Conservation (phyloP, 1,284 basidiomycete genomes). For the Quambalaria eucalypti region DNA sequence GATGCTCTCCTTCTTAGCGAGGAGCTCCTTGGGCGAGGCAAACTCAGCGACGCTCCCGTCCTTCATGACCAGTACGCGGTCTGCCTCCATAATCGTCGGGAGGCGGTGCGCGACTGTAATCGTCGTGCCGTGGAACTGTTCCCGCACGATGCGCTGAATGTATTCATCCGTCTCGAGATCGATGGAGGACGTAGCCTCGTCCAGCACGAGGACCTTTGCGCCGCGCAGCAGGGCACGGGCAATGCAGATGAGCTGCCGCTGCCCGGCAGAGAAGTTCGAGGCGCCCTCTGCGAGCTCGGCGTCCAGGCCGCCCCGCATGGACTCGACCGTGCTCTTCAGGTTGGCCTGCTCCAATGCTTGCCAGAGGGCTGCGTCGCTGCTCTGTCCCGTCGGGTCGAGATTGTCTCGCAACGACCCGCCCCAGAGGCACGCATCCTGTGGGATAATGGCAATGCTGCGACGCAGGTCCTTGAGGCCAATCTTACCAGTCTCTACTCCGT, state of each 20-base stretch:
- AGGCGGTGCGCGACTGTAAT: slow-evolving; percentile 63
- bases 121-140: slow-evolving; percentile 48
- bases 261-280: slow-evolving; percentile 68
- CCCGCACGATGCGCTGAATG: slow-evolving; percentile 68
- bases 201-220: slow-evolving; percentile 77
- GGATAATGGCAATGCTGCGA: slow-evolving; percentile 68
- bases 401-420: slow-evolving; percentile 78
- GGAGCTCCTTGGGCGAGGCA: slow-evolving; percentile 60
- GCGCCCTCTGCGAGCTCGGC: slow-evolving; percentile 71
- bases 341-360: slow-evolving; percentile 63
- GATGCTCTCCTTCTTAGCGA: slow-evolving; percentile 52
- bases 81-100: slow-evolving; percentile 81
- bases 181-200: slow-evolving; percentile 63
- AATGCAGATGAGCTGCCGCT: slow-evolving; percentile 53
- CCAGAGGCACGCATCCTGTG: slow-evolving; percentile 65
- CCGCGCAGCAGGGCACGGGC: slow-evolving; percentile 41
- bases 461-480: slow-evolving; percentile 68
- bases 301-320: slow-evolving; percentile 64
- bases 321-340: slow-evolving; percentile 64
- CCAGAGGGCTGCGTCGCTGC: slow-evolving; percentile 70
- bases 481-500: slow-evolving; percentile 71
- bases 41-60: slow-evolving; percentile 67
- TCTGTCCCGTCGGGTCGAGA: slow-evolving; percentile 64
- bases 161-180: slow-evolving; percentile 81
- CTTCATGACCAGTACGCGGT: slow-evolving; percentile 73